Base-by-base conservation (phyloP, 176 grass and related monocot genomes). In the Themeda triandra region DNA sequence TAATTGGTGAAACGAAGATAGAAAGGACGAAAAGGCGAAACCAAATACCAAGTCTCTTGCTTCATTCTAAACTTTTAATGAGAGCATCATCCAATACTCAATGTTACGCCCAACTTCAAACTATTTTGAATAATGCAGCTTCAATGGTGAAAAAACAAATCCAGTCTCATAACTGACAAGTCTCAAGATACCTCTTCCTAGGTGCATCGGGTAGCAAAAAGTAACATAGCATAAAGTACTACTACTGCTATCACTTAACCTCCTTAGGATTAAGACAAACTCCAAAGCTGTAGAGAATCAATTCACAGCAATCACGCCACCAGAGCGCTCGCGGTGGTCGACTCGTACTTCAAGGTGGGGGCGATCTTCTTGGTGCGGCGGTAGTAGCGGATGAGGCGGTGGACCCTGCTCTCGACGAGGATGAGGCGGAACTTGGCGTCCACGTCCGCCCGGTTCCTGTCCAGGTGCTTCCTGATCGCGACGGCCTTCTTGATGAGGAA, bases 401-500 rank as follows among this genome's bases (percentile, higher is more conserved):
- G 94, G 53, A 96, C 88, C 88, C 94, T 87, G 84, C 91, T 93
- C 84, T 96, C 91, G 40, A 91, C 84, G 72, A 96, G 91, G 84
- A 96, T 91, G 62, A 96, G 81, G 23, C 87, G 71, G 86, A 96
- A 96, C 81, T 96, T 96, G 78, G 91, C 84, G 62, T 96, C 94
- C 31, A 86, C 88, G 71, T 96, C 94, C 82, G 87, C 86, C 73
- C 91, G 81, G 87, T 96, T 96, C 89, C 89, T 96, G 78, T 93
- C 86, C 63, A 96, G 80, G 71, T 96, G 91, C 84, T 89, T 96
- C 87, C 94, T 91, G 86, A 96, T 93, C 2, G 94, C 94, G 11
- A 96, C 94, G 9, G 89, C 91, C 84, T 96, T 96, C 91, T 96
- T 96, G 73, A 96, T 77, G 73, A 96, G 82, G 74, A 88, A 92